A percentile compares a stretch with the other conserved stretches of the same genome.
phyloP scores from a whole-genome alignment of 768 basidiomycete genomes.

The Tremella yokohamensis region DNA sequence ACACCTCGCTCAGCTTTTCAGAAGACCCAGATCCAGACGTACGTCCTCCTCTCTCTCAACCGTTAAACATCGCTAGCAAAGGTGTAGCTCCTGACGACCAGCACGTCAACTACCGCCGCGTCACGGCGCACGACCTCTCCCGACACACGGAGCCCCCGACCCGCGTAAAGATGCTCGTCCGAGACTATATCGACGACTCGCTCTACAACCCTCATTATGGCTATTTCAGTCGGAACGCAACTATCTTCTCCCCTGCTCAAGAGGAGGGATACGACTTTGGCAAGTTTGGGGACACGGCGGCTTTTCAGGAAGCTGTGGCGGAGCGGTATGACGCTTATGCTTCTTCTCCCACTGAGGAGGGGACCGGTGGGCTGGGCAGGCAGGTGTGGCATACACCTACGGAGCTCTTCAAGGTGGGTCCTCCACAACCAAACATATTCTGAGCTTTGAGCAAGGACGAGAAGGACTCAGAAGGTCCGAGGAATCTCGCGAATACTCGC shows the following conservation, averaged over 20 bases:
- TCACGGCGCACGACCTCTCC: conserved; percentile 43
- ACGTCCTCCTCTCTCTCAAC: conserved; percentile 7
- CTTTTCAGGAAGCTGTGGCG: conserved; percentile 80
- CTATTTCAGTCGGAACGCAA: conserved; percentile 90
- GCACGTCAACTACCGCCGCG: conserved; percentile 44
- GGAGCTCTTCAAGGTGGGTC: conserved; percentile 85
- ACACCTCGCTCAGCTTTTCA: conserved; percentile 42
- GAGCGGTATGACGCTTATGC: conserved; percentile 59
- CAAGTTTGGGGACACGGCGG: conserved; percentile 62
- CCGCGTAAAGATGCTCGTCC: conserved; percentile 84
- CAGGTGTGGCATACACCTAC: conserved; percentile 99
- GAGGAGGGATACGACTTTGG: conserved; percentile 65
- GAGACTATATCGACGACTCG: conserved; percentile 95
- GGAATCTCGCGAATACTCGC: not conserved
- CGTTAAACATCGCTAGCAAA: not conserved
- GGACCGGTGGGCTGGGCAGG: conserved; percentile 53
- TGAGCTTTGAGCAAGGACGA: not conserved
- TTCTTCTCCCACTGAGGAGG: conserved; percentile 9
- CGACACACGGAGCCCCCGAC: conserved; percentile 59
- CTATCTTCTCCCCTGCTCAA: conserved; percentile 64
- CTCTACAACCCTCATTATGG: conserved; percentile 97
- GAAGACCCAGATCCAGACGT: conserved; percentile 49
- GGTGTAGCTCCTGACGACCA: conserved; percentile 6
- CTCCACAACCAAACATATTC: not conserved
- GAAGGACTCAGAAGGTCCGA: no score